Evolutionary conservation across 2,329 filamentous ascomycete genomes (phyloP).

Genomic region (Botryotinia globosa): DNA sequence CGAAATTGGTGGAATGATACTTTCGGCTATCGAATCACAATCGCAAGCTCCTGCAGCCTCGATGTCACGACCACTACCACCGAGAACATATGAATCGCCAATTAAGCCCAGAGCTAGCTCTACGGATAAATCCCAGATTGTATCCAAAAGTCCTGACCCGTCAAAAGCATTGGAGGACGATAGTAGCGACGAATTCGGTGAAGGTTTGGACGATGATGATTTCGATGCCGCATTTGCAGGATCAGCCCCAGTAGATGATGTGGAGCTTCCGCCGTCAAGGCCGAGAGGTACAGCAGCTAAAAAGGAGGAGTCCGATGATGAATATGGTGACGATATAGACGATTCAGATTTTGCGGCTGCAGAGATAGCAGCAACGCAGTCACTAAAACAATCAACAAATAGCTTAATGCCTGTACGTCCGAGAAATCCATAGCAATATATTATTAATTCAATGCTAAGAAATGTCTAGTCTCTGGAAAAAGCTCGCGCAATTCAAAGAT

Average conservation of each 20-base stretch:
- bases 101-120: not conserved
- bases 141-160: not conserved
- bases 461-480: conserved; percentile 63
- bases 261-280: conserved; percentile 24
- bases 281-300: conserved; percentile 18
- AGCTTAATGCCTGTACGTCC: conserved; percentile 54
- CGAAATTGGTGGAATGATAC: conserved; percentile 18
- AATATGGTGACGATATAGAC: conserved; percentile 64
- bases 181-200: conserved; percentile 38
- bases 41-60: not conserved
- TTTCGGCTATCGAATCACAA: conserved; percentile 19
- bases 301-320: conserved; percentile 61
- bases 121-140: not conserved
- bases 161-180: conserved; percentile 10
- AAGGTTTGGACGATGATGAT: conserved; percentile 53
- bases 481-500: conserved; percentile 77
- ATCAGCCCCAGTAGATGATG: conserved; percentile 39
- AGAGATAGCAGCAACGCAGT: conserved; percentile 71
- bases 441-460: conserved; percentile 55
- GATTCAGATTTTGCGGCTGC: conserved; percentile 74
- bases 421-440: conserved; percentile 34
- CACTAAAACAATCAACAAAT: conserved; percentile 41
- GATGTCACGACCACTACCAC: not conserved
- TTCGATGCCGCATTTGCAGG: conserved; percentile 26
- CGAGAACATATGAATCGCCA: not conserved